Percentiles rank a stretch among this genome's conserved stretches.
phyloP scores from a whole-genome alignment of 805 yeast genomes.

The Schwanniomyces polymorphus region DNA sequence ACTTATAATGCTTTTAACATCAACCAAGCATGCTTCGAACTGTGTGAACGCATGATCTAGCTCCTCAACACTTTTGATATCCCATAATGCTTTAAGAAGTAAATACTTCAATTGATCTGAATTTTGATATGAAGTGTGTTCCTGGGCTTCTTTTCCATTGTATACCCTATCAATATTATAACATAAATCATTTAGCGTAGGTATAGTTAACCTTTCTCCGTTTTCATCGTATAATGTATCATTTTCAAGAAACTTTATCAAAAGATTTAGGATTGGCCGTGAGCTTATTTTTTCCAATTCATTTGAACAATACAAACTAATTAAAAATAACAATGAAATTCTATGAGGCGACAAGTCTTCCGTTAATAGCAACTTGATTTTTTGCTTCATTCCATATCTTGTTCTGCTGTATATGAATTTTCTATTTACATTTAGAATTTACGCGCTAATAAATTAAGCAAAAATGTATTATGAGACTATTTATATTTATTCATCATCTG shows the following conservation, averaged over 20 bases:
- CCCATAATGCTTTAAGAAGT: slow-evolving; percentile 44
- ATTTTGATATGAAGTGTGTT: slow-evolving; percentile 12
- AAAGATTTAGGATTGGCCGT: slow-evolving; percentile 38
- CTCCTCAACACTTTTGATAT: slow-evolving; percentile 32
- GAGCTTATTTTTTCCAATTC: slow-evolving; percentile 26
- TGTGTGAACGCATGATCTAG: slow-evolving; percentile 1
- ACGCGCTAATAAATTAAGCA: background rate
- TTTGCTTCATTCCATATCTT: slow-evolving; percentile 1
- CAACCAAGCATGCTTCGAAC: background rate
- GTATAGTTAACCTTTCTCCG: slow-evolving; percentile 24
- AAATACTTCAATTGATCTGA: slow-evolving; percentile 26
- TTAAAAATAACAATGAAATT: slow-evolving; percentile 48
- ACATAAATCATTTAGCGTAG: slow-evolving; percentile 30
- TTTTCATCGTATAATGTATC: slow-evolving; percentile 25
- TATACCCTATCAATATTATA: slow-evolving; percentile 11
- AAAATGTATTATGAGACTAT: background rate
- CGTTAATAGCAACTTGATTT: slow-evolving; percentile 24
- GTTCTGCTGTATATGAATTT: background rate
- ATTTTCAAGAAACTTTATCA: slow-evolving; percentile 45
- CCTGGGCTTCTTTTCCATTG: background rate
- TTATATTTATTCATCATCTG: slow-evolving; percentile 30
- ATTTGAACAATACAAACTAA: slow-evolving; percentile 18
- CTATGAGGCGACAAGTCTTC: slow-evolving; percentile 56
- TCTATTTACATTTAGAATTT: background rate
- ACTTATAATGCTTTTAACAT: background rate